Base-by-base conservation (phyloP, 257 asterid species). In the Echites panduratus region DNA sequence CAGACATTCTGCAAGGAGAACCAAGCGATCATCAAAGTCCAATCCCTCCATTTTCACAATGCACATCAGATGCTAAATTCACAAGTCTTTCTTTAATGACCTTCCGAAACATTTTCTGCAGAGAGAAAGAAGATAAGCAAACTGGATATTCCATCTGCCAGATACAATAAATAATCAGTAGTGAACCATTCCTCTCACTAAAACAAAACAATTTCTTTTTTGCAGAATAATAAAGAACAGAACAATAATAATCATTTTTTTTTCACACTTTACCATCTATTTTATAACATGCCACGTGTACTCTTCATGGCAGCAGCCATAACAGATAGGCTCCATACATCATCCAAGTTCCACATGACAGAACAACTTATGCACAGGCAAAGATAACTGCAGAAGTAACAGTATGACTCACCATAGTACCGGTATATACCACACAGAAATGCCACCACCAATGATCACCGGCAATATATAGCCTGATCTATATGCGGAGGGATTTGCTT, bases 401-500 rank as follows among this genome's bases (percentile, higher is more conserved):
- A 7, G 24, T 14, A n/a, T 4, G 57, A 79, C 85, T 83, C 75
- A 85, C 88, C 84, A 66, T 68, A 56, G 63, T 79, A 72, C 77
- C 62, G 57, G 58, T 71, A 69, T 68, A 19, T 66, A 53, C 70
- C 77, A 73, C 16, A 68, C 26, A 10, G 78, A 67, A 67, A 43
- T 68, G 69, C 73, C 75, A 26, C 62, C 65, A 47, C 68, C 78
- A 77, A 72, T 48, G 66, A 70, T 87, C 88, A 92, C 72, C 57
- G 88, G 71, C 97, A 89, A 83, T 92, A 92, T 62, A 88, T 83
- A 27, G 88, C 90, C 77, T 85, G 93, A 82, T 91, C 96, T 72
- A 91, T 91, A 49, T 88, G 95, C 24, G 96, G 95, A 54, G 97
- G 97, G 73, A 91, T 91, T 84, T 89, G 96, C 81, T 91, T 89